phyloP scores from a whole-genome alignment of 805 yeast species.

The Blastobotrys mokoenaii region DNA sequence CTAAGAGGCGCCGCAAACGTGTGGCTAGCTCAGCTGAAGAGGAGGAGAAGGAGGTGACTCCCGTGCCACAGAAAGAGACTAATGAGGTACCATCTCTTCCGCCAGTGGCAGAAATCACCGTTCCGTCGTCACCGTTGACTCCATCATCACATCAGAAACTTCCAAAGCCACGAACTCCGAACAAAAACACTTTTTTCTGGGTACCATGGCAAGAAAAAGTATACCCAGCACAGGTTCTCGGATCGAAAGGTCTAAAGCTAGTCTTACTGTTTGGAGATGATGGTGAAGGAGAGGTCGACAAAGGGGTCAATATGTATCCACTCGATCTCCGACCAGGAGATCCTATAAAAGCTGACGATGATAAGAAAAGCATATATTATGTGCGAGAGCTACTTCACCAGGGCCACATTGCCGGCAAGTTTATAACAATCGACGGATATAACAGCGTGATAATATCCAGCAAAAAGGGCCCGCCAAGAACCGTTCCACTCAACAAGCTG shows the following conservation, averaged over 20 bases:
- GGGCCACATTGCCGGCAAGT: not conserved
- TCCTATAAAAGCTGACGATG: slow-evolving; percentile 13
- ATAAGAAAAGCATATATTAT: slow-evolving; percentile 2
- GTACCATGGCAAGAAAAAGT: not conserved
- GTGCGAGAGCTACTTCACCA: not conserved
- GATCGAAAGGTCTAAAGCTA: not conserved
- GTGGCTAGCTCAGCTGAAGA: no score
- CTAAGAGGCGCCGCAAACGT: no score
- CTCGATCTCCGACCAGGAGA: slow-evolving; percentile 16
- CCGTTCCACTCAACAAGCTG: not conserved
- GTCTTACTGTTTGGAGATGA: slow-evolving; percentile 7
- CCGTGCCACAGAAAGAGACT: no score
- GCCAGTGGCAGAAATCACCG: no score
- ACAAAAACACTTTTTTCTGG: not conserved
- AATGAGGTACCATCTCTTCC: no score
- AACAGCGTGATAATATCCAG: not conserved
- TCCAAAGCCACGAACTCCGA: not conserved
- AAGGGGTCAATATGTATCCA: not conserved
- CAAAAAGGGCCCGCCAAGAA: not conserved
- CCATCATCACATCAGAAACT: not conserved
- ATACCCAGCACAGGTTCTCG: not conserved
- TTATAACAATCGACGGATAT: not conserved
- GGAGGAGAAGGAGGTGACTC: no score
- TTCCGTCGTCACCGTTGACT: no score
- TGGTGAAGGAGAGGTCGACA: slow-evolving; percentile 6